Conservation (phyloP, 1,284 basidiomycete genomes). For the Takashimella tepidaria region DNA sequence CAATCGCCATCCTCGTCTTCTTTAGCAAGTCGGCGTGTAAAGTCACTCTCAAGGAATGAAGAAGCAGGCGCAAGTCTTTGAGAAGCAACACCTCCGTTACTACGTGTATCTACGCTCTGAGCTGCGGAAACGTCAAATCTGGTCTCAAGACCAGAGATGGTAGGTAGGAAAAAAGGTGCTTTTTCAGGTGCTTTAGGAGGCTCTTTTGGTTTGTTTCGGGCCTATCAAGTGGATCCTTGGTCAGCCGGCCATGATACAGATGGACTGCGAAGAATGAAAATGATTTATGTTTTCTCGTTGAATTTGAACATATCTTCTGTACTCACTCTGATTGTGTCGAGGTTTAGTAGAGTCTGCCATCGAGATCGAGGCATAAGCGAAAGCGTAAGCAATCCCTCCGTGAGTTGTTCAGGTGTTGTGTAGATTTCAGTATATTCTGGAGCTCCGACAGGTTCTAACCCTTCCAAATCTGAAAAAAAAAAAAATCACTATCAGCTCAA, state of each 20-base stretch:
- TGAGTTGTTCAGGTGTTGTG: slow-evolving; percentile 76
- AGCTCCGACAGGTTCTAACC: slow-evolving; percentile 58
- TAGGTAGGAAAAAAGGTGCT: slow-evolving; percentile 96
- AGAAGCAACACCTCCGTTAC: slow-evolving; percentile 47
- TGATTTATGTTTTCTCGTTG: slow-evolving; percentile 98
- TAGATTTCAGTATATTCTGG: slow-evolving; percentile 61
- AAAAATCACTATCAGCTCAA: no score
- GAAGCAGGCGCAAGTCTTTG: slow-evolving; percentile 56
- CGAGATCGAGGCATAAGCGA: slow-evolving; percentile 85
- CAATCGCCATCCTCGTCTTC: slow-evolving; percentile 62
- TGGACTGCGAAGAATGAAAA: no score
- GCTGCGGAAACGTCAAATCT: slow-evolving; percentile 60
- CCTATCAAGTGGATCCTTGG: slow-evolving; percentile 55
- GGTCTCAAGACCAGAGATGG: slow-evolving; percentile 73
- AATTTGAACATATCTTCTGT: slow-evolving; percentile 67
- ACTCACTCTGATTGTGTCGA: slow-evolving; percentile 85
- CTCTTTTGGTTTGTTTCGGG: slow-evolving; percentile 94
- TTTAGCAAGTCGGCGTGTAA: slow-evolving; percentile 60
- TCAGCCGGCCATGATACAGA: no score
- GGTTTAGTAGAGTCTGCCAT: slow-evolving; percentile 94
- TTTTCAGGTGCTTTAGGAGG: slow-evolving; percentile 89
- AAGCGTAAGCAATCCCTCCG: slow-evolving; percentile 81
- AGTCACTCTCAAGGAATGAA: slow-evolving; percentile 64
- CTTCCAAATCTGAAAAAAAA: slow-evolving; percentile 57
- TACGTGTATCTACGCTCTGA: slow-evolving; percentile 44